phyloP scores from a whole-genome alignment of 2,329 filamentous ascomycete genomes.

The Rhynchosporium graminicola region DNA sequence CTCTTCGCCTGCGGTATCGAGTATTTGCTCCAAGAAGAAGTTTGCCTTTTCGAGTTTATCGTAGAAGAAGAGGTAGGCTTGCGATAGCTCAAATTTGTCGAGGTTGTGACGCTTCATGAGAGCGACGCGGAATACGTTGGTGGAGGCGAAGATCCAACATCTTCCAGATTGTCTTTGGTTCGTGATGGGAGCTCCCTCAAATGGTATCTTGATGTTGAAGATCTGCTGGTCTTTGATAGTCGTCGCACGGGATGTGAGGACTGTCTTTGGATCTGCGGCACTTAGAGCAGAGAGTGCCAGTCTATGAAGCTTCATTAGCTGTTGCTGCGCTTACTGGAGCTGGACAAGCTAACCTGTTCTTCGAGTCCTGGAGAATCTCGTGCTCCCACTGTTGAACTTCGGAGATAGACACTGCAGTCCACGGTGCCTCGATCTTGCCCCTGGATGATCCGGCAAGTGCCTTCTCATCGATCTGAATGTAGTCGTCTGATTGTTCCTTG shows the following conservation, averaged over 20 bases:
- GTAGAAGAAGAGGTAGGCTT: constrained; percentile 89
- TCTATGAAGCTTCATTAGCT: constrained; percentile 48
- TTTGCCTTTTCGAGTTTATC: constrained; percentile 93
- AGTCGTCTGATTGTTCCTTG: constrained; percentile 48
- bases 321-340: not conserved
- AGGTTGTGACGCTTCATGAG: constrained; percentile 82
- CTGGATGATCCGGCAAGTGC: constrained; percentile 43
- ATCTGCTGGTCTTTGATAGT: constrained; percentile 71
- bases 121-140: constrained; percentile 89
- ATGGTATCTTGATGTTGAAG: constrained; percentile 80
- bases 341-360: constrained; percentile 53
- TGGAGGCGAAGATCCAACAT: constrained; percentile 90
- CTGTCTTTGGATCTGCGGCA: constrained; percentile 62
- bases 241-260: constrained; percentile 65
- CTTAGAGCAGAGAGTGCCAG: constrained; percentile 75
- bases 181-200: constrained; percentile 80
- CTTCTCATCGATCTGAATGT: constrained; percentile 52
- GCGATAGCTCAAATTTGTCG: constrained; percentile 79
- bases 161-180: constrained; percentile 80
- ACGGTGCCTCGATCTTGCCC: constrained; percentile 35
- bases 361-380: constrained; percentile 62
- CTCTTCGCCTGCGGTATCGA: constrained; percentile 70
- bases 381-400: constrained; percentile 61
- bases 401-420: constrained; percentile 50
- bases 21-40: constrained; percentile 82